Percentiles rank a stretch among this genome's conserved stretches.
phyloP scores from a whole-genome alignment of 345 rosid genomes.

The Brassica cretica region DNA sequence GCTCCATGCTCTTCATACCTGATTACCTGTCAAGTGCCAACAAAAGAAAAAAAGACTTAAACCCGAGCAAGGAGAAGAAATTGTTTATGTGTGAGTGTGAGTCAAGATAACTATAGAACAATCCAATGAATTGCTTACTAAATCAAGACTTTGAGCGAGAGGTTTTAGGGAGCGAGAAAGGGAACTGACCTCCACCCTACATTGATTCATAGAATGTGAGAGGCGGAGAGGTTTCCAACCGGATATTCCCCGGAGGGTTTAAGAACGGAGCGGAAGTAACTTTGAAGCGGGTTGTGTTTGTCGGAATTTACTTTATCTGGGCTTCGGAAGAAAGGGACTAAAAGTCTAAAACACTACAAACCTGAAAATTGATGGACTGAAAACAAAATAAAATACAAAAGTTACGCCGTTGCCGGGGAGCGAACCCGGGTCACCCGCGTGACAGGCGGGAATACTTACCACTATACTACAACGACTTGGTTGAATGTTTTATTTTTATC shows the following conservation, averaged over 20 bases:
- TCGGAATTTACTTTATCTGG: neutral
- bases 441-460: slow-evolving; percentile 96
- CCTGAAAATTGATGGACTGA: no score
- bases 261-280: neutral
- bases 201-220: neutral
- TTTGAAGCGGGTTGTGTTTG: neutral
- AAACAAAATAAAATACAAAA: no score
- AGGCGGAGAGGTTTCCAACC: neutral
- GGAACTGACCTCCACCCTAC: no score
- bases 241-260: neutral
- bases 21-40: slow-evolving; percentile 16
- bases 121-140: slow-evolving; percentile 21
- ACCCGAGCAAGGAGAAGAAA: neutral
- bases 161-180: no score
- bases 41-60: neutral
- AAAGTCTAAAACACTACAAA: no score
- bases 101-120: slow-evolving; percentile 60
- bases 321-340: no score
- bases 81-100: neutral
- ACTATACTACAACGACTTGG: slow-evolving; percentile 87
- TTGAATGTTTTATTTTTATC: neutral
- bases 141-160: slow-evolving; percentile 38
- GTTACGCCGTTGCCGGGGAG: slow-evolving; percentile 89
- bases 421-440: slow-evolving; percentile 97
- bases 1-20: slow-evolving; percentile 97